Percentiles rank a stretch among this genome's conserved stretches.
phyloP scores from a whole-genome alignment of 2,329 filamentous ascomycete species.

The Fusarium marasasianum region DNA sequence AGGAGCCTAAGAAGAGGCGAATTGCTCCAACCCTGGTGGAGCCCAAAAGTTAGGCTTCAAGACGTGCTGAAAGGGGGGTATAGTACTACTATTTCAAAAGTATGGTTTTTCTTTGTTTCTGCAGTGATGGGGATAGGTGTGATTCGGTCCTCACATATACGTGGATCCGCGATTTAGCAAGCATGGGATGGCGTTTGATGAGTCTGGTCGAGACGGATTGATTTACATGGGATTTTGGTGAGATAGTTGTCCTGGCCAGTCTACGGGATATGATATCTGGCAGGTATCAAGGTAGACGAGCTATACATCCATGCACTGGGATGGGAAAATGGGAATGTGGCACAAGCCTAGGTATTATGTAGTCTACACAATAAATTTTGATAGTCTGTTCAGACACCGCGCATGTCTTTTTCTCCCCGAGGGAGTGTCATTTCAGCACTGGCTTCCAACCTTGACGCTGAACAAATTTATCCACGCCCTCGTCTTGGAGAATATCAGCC shows the following conservation, averaged over 20 bases:
- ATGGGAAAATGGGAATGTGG: slow-evolving; percentile 4
- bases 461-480: slow-evolving; percentile 65
- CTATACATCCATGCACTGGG: slow-evolving; percentile 17
- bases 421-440: slow-evolving; percentile 48
- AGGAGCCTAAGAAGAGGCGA: slow-evolving; percentile 72
- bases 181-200: slow-evolving; percentile 46
- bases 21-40: slow-evolving; percentile 73
- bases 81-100: slow-evolving; percentile 21
- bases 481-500: slow-evolving; percentile 68
- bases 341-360: slow-evolving; percentile 19
- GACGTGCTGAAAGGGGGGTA: neutral
- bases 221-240: slow-evolving; percentile 8
- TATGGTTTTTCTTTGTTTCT: slow-evolving; percentile 20
- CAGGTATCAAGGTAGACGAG: slow-evolving; percentile 25
- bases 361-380: slow-evolving; percentile 29
- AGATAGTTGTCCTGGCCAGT: neutral
- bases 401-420: neutral
- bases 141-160: slow-evolving; percentile 16
- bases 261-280: slow-evolving; percentile 4
- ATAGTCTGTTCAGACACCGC: neutral
- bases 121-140: slow-evolving; percentile 4
- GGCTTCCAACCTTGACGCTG: slow-evolving; percentile 69
- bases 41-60: slow-evolving; percentile 30
- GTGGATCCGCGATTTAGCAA: slow-evolving; percentile 37
- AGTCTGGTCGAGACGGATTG: slow-evolving; percentile 22